These are phyloP conservation scores for Quercus bicolor DNA, from an alignment of 306 rosid genomes.

Conservation along the genomic window DNA sequence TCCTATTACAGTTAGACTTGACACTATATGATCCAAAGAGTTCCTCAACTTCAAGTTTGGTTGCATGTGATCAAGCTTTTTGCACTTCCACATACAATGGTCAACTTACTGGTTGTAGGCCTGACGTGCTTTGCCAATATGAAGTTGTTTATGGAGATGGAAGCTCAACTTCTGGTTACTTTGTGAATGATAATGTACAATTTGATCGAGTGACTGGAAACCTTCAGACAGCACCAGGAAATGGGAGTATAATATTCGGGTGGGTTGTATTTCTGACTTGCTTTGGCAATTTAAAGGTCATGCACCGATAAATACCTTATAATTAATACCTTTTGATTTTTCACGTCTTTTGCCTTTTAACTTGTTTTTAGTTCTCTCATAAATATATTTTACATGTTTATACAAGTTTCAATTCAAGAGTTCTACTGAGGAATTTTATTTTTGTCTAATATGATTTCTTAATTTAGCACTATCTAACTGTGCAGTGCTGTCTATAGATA, in stretches of 20 bases:
- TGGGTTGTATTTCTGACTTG: constrained; percentile 33
- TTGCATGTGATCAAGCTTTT: constrained; percentile 59
- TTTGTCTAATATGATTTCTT: not conserved
- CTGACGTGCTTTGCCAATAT: constrained; percentile 52
- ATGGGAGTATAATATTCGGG: constrained; percentile 69
- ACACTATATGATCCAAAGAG: constrained; percentile 49
- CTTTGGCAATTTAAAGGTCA: too few relatives aligned
- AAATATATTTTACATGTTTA: not conserved
- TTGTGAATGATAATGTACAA: constrained; percentile 60
- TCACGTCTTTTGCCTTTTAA: not conserved
- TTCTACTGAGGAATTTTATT: not conserved
- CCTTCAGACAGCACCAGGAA: constrained; percentile 29
- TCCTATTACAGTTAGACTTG: constrained; percentile 59
- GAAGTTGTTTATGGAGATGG: constrained; percentile 82
- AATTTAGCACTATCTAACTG: not conserved
- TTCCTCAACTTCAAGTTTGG: constrained; percentile 51
- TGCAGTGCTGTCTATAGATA: not conserved
- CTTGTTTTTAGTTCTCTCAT: not conserved
- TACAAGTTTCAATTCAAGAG: not conserved
- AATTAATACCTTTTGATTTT: not conserved
- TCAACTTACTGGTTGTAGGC: constrained; percentile 53
- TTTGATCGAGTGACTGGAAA: constrained; percentile 50
- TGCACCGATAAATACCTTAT: not conserved
- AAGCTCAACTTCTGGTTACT: constrained; percentile 68
- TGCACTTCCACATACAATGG: constrained; percentile 56